These are phyloP conservation scores for Aspergillus puulaauensis DNA, from an alignment of 2,329 filamentous ascomycete genomes.

Conservation along the genomic window DNA sequence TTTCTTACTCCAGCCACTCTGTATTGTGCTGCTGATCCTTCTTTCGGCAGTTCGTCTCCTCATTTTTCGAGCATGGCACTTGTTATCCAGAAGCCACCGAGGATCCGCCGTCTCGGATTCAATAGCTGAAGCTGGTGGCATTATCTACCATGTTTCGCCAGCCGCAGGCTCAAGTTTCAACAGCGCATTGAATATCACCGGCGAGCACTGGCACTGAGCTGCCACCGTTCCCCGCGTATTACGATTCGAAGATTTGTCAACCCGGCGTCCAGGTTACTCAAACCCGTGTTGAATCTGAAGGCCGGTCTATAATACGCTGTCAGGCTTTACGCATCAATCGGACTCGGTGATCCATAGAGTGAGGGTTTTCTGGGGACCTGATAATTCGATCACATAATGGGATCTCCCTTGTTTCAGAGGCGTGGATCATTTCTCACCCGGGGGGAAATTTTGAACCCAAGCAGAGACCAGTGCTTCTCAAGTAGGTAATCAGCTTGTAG, in stretches of 20 bases:
- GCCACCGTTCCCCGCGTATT: neutral
- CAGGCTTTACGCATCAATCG: neutral
- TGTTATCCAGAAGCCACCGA: neutral
- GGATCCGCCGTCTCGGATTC: neutral
- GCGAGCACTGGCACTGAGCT: neutral
- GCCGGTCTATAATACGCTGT: neutral
- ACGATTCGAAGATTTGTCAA: neutral
- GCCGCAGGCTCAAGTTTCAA: neutral
- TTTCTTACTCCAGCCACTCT: neutral
- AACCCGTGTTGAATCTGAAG: neutral
- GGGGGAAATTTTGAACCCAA: neutral
- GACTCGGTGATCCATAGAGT: neutral
- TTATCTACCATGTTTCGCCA: neutral
- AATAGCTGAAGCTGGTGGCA: neutral
- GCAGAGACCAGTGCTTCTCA: neutral
- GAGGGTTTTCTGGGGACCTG: neutral
- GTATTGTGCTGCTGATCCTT: neutral
- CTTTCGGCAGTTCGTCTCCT: neutral
- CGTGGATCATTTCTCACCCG: neutral
- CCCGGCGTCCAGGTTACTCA: neutral
- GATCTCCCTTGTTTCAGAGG: neutral
- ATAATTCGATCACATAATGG: neutral
- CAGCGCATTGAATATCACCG: neutral
- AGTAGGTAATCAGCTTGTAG: neutral
- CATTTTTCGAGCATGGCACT: neutral